Percentiles rank a stretch among this genome's conserved stretches.
Conservation (phyloP, 768 basidiomycete species). For the Mrakia blollopis region DNA sequence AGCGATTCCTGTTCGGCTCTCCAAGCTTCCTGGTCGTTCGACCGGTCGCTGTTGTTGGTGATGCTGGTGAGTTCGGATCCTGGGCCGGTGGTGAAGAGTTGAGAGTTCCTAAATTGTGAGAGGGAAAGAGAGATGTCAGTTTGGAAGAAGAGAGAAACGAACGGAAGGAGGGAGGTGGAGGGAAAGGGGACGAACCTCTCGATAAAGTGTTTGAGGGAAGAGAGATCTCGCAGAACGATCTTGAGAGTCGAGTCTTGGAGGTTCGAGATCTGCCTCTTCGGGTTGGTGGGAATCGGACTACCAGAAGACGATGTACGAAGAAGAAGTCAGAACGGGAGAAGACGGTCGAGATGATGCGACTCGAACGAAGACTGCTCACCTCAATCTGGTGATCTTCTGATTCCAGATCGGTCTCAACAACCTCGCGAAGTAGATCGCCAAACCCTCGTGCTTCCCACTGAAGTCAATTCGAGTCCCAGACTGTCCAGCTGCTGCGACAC, state of each 20-base stretch:
- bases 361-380: conserved; percentile 56
- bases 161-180: too few species aligned
- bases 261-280: conserved; percentile 53
- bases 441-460: conserved; percentile 81
- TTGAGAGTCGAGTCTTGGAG: conserved; percentile 61
- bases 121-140: background rate
- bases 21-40: conserved; percentile 39
- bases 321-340: background rate
- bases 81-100: conserved; percentile 59
- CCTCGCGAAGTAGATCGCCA: conserved; percentile 79
- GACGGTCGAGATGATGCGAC: conserved; percentile 4
- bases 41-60: background rate
- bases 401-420: conserved; percentile 85
- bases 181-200: conserved; percentile 29
- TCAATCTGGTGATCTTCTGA: conserved; percentile 61
- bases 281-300: conserved; percentile 29
- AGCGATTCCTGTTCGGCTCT: conserved; percentile 42
- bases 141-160: background rate
- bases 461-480: conserved; percentile 50
- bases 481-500: conserved; percentile 33
- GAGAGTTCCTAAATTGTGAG: conserved; percentile 72
- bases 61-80: conserved; percentile 10
- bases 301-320: conserved; percentile 2
- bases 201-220: conserved; percentile 63
- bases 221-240: conserved; percentile 72